These are phyloP conservation scores for Globisporangium cystogenes DNA, from an alignment of 352 stramenopile species.

Conservation along the genomic window DNA sequence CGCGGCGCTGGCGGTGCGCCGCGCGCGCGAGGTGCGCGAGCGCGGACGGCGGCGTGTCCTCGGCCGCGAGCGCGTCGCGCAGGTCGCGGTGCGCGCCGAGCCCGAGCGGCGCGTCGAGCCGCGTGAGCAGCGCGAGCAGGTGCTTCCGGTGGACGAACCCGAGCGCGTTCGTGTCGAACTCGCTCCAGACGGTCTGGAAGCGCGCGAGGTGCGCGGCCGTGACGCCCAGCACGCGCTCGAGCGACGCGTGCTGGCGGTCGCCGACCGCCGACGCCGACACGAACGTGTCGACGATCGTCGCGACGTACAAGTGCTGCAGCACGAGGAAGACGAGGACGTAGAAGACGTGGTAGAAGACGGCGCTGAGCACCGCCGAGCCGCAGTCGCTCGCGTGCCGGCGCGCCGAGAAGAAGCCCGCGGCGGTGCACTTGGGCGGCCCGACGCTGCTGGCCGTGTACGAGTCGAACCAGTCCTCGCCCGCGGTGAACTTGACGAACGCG, in stretches of 20 bases:
- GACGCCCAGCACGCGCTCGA: conserved; percentile 65
- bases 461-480: conserved; percentile 81
- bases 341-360: conserved; percentile 75
- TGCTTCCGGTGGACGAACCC: conserved; percentile 74
- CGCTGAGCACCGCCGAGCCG: conserved; percentile 51
- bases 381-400: conserved; percentile 50
- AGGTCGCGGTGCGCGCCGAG: conserved; percentile 35
- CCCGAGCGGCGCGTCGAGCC: conserved; percentile 46
- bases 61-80: conserved; percentile 22
- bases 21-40: conserved; percentile 16
- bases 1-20: conserved; percentile 41
- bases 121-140: conserved; percentile 46
- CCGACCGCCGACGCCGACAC: conserved; percentile 64
- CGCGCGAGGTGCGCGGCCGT: conserved; percentile 45
- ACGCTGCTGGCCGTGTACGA: conserved; percentile 71
- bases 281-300: conserved; percentile 80
- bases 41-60: conserved; percentile 29
- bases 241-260: conserved; percentile 46
- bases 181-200: conserved; percentile 68
- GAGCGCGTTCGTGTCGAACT: conserved; percentile 67
- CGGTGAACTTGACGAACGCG: conserved; percentile 78
- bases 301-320: conserved; percentile 77
- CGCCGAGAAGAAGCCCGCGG: conserved; percentile 23
- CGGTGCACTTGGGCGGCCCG: conserved; percentile 45
- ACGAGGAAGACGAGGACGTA: conserved; percentile 77